Conservation (phyloP, 2,329 filamentous ascomycete species). For the Zymoseptoria crescenta region DNA sequence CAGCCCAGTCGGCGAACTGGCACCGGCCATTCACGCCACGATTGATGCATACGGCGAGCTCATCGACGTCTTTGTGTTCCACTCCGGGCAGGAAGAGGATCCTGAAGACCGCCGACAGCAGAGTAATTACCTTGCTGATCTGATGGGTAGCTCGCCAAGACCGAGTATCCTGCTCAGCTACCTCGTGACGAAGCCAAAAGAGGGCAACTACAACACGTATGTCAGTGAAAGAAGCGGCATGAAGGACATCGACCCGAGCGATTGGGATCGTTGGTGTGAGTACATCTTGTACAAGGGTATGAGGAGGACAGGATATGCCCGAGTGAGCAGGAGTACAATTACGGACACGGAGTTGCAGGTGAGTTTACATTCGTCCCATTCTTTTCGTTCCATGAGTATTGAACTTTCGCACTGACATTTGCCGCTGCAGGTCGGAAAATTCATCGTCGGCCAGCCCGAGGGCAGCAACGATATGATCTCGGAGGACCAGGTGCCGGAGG, state of each 20-base stretch:
- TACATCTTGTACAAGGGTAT: conserved; percentile 94
- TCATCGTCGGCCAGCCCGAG: conserved; percentile 67
- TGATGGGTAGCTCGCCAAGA: conserved; percentile 76
- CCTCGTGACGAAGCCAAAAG: conserved; percentile 77
- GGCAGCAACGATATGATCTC: conserved; percentile 54
- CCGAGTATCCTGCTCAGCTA: conserved; percentile 85
- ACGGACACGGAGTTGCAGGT: conserved; percentile 95
- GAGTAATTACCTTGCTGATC: conserved; percentile 71
- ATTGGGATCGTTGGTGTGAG: conserved; percentile 98
- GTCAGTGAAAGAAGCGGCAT: conserved; percentile 81
- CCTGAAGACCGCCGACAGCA: conserved; percentile 84
- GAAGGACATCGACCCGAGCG: conserved; percentile 84
- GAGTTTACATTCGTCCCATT: conserved; percentile 24
- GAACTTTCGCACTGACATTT: conserved; percentile 7
- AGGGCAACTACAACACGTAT: conserved; percentile 96
- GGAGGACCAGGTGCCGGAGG: conserved; percentile 68
- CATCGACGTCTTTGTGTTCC: conserved; percentile 94
- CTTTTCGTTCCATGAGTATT: neutral
- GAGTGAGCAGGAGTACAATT: conserved; percentile 81
- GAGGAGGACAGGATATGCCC: conserved; percentile 77
- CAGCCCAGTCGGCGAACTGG: conserved; percentile 86
- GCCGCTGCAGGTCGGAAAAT: conserved; percentile 71
- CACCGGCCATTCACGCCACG: conserved; percentile 94
- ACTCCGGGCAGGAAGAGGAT: conserved; percentile 96
- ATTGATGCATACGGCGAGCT: conserved; percentile 83